phyloP scores from a whole-genome alignment of 1,284 basidiomycete species.

The Coniferiporia sulphurascens region DNA sequence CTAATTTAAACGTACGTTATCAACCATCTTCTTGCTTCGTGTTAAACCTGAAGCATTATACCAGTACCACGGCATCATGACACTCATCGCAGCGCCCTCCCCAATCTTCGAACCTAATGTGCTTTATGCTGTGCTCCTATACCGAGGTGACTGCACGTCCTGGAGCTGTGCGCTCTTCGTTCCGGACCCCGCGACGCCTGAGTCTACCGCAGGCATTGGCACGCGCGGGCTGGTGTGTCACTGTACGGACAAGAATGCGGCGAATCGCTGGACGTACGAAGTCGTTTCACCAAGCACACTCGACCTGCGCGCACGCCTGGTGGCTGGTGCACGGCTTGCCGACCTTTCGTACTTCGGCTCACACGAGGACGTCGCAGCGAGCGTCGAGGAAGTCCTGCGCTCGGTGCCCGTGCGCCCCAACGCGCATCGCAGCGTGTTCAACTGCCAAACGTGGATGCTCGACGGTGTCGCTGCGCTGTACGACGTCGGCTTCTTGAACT shows the following conservation, averaged over 20 bases:
- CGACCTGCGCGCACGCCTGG: not conserved
- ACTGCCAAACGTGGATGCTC: slow-evolving; percentile 6
- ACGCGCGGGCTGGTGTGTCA: not conserved
- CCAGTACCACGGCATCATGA: not conserved
- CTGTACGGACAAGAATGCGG: slow-evolving; percentile 1
- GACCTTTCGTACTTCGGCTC: not conserved
- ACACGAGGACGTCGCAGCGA: not conserved
- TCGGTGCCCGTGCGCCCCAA: not conserved
- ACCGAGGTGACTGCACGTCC: not conserved
- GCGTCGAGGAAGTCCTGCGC: not conserved
- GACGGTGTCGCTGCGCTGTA: slow-evolving; percentile 2
- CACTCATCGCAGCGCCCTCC: not conserved
- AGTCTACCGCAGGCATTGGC: not conserved
- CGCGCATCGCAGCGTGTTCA: slow-evolving; percentile 1
- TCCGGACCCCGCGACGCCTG: not conserved
- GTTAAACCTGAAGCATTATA: not conserved
- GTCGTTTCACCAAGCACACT: not conserved
- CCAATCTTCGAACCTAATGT: not conserved
- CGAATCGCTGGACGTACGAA: slow-evolving; percentile 4
- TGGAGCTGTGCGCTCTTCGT: slow-evolving; percentile 8
- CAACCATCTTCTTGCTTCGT: not conserved
- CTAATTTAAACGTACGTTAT: too few relatives aligned
- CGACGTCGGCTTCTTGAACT: slow-evolving; percentile 3
- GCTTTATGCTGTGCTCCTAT: slow-evolving; percentile 3
- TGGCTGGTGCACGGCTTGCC: slow-evolving; percentile 5